phyloP scores from a whole-genome alignment of 2,329 filamentous ascomycete genomes.

The Hypoxylon sp. region DNA sequence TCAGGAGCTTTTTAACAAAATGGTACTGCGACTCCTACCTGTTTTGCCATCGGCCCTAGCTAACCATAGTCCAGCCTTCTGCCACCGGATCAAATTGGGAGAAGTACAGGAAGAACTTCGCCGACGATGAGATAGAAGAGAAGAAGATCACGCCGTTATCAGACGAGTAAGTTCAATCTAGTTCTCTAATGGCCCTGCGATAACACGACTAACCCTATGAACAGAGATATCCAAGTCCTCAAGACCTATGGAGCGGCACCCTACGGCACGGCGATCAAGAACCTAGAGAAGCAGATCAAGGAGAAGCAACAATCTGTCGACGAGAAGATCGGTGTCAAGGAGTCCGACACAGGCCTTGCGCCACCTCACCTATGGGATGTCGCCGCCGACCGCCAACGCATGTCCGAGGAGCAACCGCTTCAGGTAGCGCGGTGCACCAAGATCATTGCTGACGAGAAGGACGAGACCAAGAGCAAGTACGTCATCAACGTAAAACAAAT shows the following conservation, averaged over 20 bases:
- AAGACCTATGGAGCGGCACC: conserved; percentile 99
- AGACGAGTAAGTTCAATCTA: conserved; percentile 80
- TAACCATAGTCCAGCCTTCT: conserved; percentile 76
- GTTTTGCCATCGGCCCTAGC: conserved; percentile 33
- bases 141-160: conserved; percentile 99
- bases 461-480: conserved; percentile 98
- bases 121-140: conserved; percentile 96
- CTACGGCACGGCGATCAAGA: conserved; percentile 93
- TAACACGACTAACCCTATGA: conserved; percentile 42
- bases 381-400: conserved; percentile 96
- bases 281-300: conserved; percentile 99
- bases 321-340: conserved; percentile 97
- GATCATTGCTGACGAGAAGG: conserved; percentile 97
- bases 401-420: conserved; percentile 97
- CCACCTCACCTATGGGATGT: conserved; percentile 99
- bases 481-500: conserved; percentile 99
- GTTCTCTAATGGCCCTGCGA: neutral
- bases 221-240: conserved; percentile 97
- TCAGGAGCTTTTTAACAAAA: conserved; percentile 54
- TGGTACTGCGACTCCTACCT: conserved; percentile 46
- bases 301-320: conserved; percentile 98
- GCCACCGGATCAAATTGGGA: conserved; percentile 96
- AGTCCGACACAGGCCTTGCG: conserved; percentile 98
- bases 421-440: conserved; percentile 99
- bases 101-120: conserved; percentile 98